A percentile compares a stretch with the other conserved stretches of the same genome.
These are phyloP conservation scores for Candida freyschussii DNA, from an alignment of 1,139 yeast genomes.

Conservation along the genomic window DNA sequence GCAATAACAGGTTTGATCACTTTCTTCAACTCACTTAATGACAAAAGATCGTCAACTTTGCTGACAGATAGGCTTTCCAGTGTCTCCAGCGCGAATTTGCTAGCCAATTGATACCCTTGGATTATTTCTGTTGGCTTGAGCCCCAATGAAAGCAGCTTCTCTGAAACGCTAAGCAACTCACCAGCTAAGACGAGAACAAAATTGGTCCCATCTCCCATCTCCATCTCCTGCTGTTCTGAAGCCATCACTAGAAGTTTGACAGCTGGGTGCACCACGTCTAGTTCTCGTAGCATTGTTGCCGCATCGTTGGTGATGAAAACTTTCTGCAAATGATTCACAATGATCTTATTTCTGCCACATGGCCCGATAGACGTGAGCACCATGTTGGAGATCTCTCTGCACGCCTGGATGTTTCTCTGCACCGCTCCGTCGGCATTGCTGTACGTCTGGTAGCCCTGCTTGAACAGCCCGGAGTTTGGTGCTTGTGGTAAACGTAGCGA, in stretches of 20 bases:
- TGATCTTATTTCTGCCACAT: slow-evolving; percentile 92
- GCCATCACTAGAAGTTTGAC: slow-evolving; percentile 96
- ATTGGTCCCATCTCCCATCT: slow-evolving; percentile 77
- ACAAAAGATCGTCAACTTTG: slow-evolving; percentile 52
- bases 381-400: slow-evolving; percentile 87
- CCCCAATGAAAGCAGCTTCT: slow-evolving; percentile 78
- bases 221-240: slow-evolving; percentile 92
- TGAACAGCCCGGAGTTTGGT: slow-evolving; percentile 89
- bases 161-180: slow-evolving; percentile 78
- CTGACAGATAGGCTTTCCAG: slow-evolving; percentile 65
- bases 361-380: slow-evolving; percentile 96
- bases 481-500: slow-evolving; percentile 89
- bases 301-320: slow-evolving; percentile 93
- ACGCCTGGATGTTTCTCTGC: slow-evolving; percentile 86
- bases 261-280: slow-evolving; percentile 96
- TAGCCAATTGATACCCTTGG: slow-evolving; percentile 85
- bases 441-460: slow-evolving; percentile 91
- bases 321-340: slow-evolving; percentile 79
- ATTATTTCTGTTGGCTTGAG: slow-evolving; percentile 84
- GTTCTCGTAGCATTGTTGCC: slow-evolving; percentile 89
- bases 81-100: slow-evolving; percentile 62
- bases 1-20: slow-evolving; percentile 85
- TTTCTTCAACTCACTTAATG: slow-evolving; percentile 57
- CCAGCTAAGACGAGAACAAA: slow-evolving; percentile 82
- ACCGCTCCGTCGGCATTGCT: slow-evolving; percentile 94